Evolutionary conservation across 106 monocot species (phyloP), one percentile per base, ranked within the genome.

Genomic region (Cymbidium sinense): DNA sequence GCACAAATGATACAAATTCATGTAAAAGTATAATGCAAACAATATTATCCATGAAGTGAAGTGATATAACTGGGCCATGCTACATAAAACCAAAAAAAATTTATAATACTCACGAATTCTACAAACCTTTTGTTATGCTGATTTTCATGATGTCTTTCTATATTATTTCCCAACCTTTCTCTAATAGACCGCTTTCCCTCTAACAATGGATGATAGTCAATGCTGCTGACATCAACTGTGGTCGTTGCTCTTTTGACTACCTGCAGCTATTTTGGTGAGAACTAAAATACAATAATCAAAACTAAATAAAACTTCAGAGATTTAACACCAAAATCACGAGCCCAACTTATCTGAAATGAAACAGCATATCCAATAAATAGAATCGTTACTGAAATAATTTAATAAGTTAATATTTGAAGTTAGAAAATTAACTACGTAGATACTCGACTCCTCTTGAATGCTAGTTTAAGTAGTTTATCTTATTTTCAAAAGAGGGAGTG

Each of bases 211-310:
- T 37, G 20, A 34, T 78, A 62, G 52, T 82, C 81, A 84, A 78
- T 19, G 54, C 82, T 77, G 62, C 39, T 58, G 58, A 70, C 69
- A 72, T 86, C 88, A 76, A 75, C 43, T 34, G 27, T 50, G 61
- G 58, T 47, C n/a, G 86, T 75, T 50, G 79, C 39, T 67, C 82
- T 86, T 84, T 89, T 93, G 55, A 87, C 89, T 80, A 93, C 93
- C 93, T 93, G 76, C 21, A 77, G 44, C 36, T 35, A 9, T 28
- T 7, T 71, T 21, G 4, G 15, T 71, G 37, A 71, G 71, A 21
- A 37, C 71, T 33, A 7, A 71, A 37, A 37, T 39, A 71, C 37
- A 34, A 21, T 39, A 29, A 37, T n/a, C 13, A 71, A 39, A 37
- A 0, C 20, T 34, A 34, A 62, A 7, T 13, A 15, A 47, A 47